Evolutionary conservation across 2,329 filamentous ascomycete genomes (phyloP).

Genomic region (Penicillium sp.): DNA sequence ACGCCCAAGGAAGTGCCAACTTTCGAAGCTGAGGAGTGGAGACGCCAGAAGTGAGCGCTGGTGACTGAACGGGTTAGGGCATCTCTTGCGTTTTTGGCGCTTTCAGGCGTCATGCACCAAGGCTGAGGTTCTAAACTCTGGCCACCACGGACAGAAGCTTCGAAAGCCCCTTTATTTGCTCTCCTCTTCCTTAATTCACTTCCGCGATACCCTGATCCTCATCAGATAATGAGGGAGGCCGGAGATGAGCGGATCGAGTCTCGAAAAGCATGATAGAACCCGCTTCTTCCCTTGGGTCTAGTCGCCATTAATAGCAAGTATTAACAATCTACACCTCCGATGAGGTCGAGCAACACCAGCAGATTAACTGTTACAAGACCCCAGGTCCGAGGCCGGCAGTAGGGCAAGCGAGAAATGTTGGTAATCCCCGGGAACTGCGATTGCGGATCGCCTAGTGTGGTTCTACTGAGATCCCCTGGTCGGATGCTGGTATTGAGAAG

Average conservation of each 20-base stretch:
- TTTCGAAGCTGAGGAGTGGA: neutral
- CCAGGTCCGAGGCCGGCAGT: no score
- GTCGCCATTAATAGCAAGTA: neutral
- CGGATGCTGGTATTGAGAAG: no score
- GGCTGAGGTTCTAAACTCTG: neutral
- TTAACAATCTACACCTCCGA: neutral
- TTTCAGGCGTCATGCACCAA: neutral
- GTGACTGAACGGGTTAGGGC: neutral
- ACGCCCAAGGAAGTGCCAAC: neutral
- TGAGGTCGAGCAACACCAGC: neutral
- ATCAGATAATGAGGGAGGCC: neutral
- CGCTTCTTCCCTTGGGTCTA: neutral
- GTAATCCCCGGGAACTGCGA: no score
- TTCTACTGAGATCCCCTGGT: no score
- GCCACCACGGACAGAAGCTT: neutral
- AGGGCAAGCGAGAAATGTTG: no score
- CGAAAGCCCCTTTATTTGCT: neutral
- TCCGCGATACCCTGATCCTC: neutral
- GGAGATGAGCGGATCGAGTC: neutral
- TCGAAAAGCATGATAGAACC: neutral
- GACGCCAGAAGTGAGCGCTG: neutral
- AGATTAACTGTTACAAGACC: neutral
- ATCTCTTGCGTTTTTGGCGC: neutral
- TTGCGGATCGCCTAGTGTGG: no score
- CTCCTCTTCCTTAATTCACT: neutral